Evolutionary conservation across 495 filamentous ascomycete species (phyloP), one percentile per base, ranked within the genome.

Genomic region (Penicillium angulare): DNA sequence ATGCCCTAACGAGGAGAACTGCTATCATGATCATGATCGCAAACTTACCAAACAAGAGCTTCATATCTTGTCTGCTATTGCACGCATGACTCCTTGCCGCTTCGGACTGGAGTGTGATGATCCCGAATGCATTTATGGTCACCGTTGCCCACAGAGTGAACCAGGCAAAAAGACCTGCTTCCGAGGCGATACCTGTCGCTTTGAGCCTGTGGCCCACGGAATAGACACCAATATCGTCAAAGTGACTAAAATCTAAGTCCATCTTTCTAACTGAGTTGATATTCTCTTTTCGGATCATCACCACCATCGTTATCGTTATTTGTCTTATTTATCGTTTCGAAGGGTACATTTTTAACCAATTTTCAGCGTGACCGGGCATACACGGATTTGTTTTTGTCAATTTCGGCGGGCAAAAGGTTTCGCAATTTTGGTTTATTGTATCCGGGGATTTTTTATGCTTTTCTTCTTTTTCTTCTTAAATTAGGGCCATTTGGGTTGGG

Each of bases 41-140:
- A 85, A 83, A 56, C 77, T 87, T 20, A 84, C 77, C 9, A 76
- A 79, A 49, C 78, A 80, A 22, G 89, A 95, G 58, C 71, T 84
- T 57, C 75, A 79, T 20, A 83, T 82, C 0, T 76, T 96, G 55
- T 78, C 80, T 2, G 82, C 84, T 35, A 78, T 93, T 39, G 83
- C 88, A 18, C 80, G 89, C 27, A 80, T 91, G 73, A 90, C 87
- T 31, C 89, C 89, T 8, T 96, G 90, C 68, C 74, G 77, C 5
- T 82, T 81, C 55, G 88, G 88, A 3, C 78, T 86, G 57, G 79
- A 83, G 15, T 96, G 90, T 62, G 83, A 87, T 27, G 82, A 85
- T 34, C 69, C 81, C 0, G 84, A 87, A 46, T 96, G 90, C 68
- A 92, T 92, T 40, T 95, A 93, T 59, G 90, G 90, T 13, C 90